Base-by-base conservation (phyloP, 495 filamentous ascomycete genomes). In the Penicillium ucsense region DNA sequence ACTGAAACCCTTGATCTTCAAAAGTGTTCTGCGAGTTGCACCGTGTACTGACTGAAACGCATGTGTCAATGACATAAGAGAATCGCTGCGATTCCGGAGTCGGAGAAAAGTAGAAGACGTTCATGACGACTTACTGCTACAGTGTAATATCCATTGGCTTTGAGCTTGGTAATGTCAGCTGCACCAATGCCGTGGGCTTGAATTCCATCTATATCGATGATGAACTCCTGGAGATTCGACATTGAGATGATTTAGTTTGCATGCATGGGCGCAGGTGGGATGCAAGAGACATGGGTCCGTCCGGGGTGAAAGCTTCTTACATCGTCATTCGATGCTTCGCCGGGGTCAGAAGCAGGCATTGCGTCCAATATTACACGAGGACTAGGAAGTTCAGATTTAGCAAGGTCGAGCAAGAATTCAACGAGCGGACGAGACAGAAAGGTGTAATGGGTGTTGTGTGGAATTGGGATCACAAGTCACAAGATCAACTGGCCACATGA, bases 1-100 rank as follows among this genome's bases (percentile, higher is more conserved):
- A 46, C 83, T 87, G 64, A 89, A 88, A 5, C 85, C 85, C 59
- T 85, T 86, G 60, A 89, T 86, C 60, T 84, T 88, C 47, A 83
- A 62, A 32, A 89, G 71, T 31, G 71, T 81, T 51, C 74, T 79
- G 35, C 81, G 74, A 5, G 83, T 86, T 11, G 82, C 79, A 11
- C 75, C 70, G 53, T 84, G 76, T 35, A 88, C 79, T 39, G 80
- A 77, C 85, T 85, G 45, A 12, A 43, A 5, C 43, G 42, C 29
- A 4, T 3, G 11, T 27, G 20, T 44, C 48, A 27, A 47, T 48
- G 29, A 48, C 39, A 31, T n/a, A 43, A 2, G 31, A 29, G 7
- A 33, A 43, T 33, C 34, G n/a, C 8, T 20, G 20, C 20, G 20
- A 20, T 20, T 20, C 20, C 20, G 20, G 20, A 20, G 20, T 20